Evolutionary conservation across 257 asterid species (phyloP), one percentile per base, ranked within the genome.

Genomic region (Paulownia fortunei): DNA sequence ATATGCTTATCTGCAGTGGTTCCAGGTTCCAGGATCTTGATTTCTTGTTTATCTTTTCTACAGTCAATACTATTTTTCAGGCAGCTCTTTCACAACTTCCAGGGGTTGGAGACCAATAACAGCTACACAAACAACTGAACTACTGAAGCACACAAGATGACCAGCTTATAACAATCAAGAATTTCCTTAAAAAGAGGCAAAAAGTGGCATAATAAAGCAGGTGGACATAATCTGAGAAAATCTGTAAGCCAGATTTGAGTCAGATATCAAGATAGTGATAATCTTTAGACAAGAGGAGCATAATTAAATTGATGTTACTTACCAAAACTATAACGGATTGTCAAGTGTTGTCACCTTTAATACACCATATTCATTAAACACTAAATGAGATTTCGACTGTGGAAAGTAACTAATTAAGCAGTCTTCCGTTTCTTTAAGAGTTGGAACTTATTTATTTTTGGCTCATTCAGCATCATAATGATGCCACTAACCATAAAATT

Each of bases 321-420:
- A 74, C 46, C 63, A 74, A 44, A 68, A 74, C 7, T 44, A 64
- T 64, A 79, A 79, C 79, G 69, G 83, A 64, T 52, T 72, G 30
- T 67, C 7, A 26, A 79, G 70, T 70, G 55, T 47, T 32, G 69
- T 19, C 12, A 58, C 54, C 68, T 66, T 67, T 74, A 80, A 32
- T 74, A 56, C 19, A 21, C 79, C 76, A 8, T 67, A 66, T 80
- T 67, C 47, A 74, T 80, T 69, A 58, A 80, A 74, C 64, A 74
- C 67, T 67, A 21, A 74, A 73, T 80, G 83, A 71, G 63, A 60
- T 78, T 30, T 78, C 68, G 72, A 37, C 67, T 72, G 9, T 72
- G 74, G 78, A 59, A 51, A 68, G 70, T 61, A 54, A 71, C 46
- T 76, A 51, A 34, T 65, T 64, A 52, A 63, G 62, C 58, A 26